Base-by-base conservation (phyloP, 2,329 filamentous ascomycete species). In the Nothopassalora personata region DNA sequence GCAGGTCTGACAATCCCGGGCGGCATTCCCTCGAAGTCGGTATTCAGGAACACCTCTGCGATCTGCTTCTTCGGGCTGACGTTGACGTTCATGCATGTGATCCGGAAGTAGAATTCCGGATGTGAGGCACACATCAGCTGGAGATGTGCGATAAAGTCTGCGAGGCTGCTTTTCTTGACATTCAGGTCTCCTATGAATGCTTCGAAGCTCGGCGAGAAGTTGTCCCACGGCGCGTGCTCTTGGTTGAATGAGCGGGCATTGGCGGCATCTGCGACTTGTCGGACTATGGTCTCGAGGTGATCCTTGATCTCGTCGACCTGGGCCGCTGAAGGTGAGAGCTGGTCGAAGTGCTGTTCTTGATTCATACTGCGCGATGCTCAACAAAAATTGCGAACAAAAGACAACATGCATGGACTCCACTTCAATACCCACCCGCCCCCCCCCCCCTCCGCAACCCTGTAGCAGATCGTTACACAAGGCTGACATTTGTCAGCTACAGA, bases 1-100 rank as follows among this genome's bases (percentile, higher is more conserved):
- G 23, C 36, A 11, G 53, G 53, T 30, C 53, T 54, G 18, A 54
- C 36, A 27, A 56, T 56, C 4, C 53, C 53, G n/a, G 19, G 39
- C 31, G 53, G 53, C 45, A 56, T 11, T 6, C 53, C 53, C 8
- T 11, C 28, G 13, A 34, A n/a, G 8, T 56, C 45, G 3, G 36
- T 15, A 56, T 48, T 36, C 8, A 34, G 27, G 15, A 49, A 56
- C 1, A 19, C n/a, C 15, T 56, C 53, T 13, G 53, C 53, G 7
- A 23, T 49, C 27, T 15, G 18, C 30, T 30, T 31, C 45, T 33
- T 34, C 13, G n/a, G 19, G 19, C 46, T 49, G 9, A 56, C 53
- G 28, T 31, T 34, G 19, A 33, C 28, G 7, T n/a, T n/a, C 15
- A 49, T n/a, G 11, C 19, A n/a, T 4, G 28, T 23, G n/a, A 49